Base-by-base conservation (phyloP, 768 basidiomycete species). In the Pholiota conissans region DNA sequence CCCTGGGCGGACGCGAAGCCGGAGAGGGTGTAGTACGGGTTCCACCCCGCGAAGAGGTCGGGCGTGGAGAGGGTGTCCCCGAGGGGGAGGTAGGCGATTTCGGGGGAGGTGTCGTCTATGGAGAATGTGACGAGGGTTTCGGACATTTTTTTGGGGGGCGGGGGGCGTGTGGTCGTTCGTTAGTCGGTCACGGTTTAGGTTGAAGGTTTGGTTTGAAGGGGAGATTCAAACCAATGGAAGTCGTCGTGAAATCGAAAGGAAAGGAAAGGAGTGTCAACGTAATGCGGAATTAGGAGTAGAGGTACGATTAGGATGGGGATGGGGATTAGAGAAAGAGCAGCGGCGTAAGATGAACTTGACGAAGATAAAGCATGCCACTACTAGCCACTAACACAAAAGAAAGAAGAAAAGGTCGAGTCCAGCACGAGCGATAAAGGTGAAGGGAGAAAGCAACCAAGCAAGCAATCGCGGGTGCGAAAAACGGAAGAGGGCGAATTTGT, bases 101-200 rank as follows among this genome's bases (percentile, higher is more conserved):
- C 65, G 3, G 89, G 89, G 40, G 89, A 90, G 53, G 84, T 83
- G 67, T 90, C 84, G 70, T 86, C 81, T 64, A 91, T 74, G 57
- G 70, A 61, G 71, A 89, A 75, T 57, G 77, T 67, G 50, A 72
- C 63, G 34, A 61, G 53, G 57, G 61, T 63, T 51, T 63, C 69
- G 70, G 71, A 59, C 49, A 50, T 50, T n/a, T n/a, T n/a, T n/a
- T n/a, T n/a, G n/a, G n/a, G n/a, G n/a, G n/a, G n/a, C n/a, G n/a
- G n/a, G n/a, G n/a, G n/a, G n/a, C n/a, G n/a, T n/a, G n/a, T n/a
- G n/a, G n/a, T n/a, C n/a, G n/a, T n/a, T n/a, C n/a, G n/a, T n/a
- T n/a, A n/a, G n/a, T n/a, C n/a, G n/a, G n/a, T n/a, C n/a, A n/a
- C n/a, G n/a, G n/a, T n/a, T n/a, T n/a, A n/a, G n/a, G n/a, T n/a